Evolutionary conservation across 768 basidiomycete species (phyloP).

Genomic region (Lactarius akahatsu): DNA sequence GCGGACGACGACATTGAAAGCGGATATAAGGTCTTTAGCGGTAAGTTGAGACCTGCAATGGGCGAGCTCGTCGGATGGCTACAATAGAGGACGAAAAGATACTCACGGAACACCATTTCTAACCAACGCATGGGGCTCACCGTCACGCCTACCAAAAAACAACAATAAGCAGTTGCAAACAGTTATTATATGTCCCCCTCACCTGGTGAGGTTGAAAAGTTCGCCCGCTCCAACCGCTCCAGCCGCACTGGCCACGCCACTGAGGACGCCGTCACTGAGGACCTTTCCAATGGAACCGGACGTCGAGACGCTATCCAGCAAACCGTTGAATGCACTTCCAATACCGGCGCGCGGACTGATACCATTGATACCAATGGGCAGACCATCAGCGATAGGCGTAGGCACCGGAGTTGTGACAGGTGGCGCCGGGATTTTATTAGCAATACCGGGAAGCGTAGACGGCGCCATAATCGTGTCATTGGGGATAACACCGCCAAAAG

Average conservation of each 20-base stretch:
- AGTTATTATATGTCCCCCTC: background rate
- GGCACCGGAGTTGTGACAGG: too few species aligned
- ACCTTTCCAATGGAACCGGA: too few species aligned
- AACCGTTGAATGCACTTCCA: too few species aligned
- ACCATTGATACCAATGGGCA: too few species aligned
- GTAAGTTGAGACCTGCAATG: background rate
- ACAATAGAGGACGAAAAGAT: background rate
- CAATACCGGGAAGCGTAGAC: too few species aligned
- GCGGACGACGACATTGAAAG: background rate
- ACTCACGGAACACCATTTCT: background rate
- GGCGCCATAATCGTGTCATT: too few species aligned
- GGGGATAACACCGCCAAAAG: too few species aligned
- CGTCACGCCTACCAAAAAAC: background rate
- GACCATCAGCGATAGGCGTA: too few species aligned
- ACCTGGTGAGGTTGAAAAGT: background rate
- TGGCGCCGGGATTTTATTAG: too few species aligned
- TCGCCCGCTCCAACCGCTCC: background rate
- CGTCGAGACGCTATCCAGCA: too few species aligned
- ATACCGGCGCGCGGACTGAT: too few species aligned
- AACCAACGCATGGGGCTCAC: too few species aligned
- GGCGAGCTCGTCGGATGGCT: background rate
- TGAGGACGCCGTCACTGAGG: background rate
- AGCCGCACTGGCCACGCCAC: background rate
- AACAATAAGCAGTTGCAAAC: background rate
- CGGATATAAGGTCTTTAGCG: background rate